A percentile compares a stretch with the other conserved stretches of the same genome.
Conservation (phyloP, 2,329 filamentous ascomycete species). For the Hypoxylon sp. region DNA sequence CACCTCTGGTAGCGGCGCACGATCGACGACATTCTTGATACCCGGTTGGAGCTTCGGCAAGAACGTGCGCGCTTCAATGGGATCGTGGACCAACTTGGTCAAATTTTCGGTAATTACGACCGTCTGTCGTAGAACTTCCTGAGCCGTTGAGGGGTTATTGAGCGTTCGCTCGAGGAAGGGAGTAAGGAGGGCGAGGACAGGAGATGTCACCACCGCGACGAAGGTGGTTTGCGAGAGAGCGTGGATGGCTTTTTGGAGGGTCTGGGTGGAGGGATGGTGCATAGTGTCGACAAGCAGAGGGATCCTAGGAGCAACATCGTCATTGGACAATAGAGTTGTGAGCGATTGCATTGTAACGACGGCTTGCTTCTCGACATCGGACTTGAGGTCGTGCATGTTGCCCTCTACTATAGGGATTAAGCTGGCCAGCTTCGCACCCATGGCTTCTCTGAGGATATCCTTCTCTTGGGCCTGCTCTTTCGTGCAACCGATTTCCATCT, state of each 20-base stretch:
- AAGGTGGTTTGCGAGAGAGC: constrained; percentile 98
- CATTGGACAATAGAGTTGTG: constrained; percentile 91
- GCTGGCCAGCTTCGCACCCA: constrained; percentile 88
- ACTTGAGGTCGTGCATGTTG: constrained; percentile 97
- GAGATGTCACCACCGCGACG: constrained; percentile 94
- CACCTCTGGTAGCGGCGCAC: constrained; percentile 94
- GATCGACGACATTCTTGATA: constrained; percentile 87
- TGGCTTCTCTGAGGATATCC: constrained; percentile 88
- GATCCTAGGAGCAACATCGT: constrained; percentile 93
- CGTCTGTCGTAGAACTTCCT: constrained; percentile 95
- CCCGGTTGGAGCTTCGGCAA: constrained; percentile 94
- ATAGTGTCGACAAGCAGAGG: constrained; percentile 94
- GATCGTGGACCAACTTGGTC: constrained; percentile 96
- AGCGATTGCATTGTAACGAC: constrained; percentile 91
- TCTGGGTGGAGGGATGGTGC: constrained; percentile 90
- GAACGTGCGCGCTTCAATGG: constrained; percentile 94
- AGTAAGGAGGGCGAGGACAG: constrained; percentile 92
- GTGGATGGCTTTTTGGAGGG: constrained; percentile 94
- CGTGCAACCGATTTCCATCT: constrained; percentile 81
- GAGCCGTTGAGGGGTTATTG: constrained; percentile 89
- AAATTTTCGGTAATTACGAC: constrained; percentile 98
- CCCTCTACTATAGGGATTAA: constrained; percentile 92
- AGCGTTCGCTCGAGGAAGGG: constrained; percentile 94
- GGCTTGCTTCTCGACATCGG: constrained; percentile 90
- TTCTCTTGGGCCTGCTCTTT: constrained; percentile 89